Evolutionary conservation across 202 grass and related monocot species (phyloP).

Genomic region (Cymbopogon flexuosus): DNA sequence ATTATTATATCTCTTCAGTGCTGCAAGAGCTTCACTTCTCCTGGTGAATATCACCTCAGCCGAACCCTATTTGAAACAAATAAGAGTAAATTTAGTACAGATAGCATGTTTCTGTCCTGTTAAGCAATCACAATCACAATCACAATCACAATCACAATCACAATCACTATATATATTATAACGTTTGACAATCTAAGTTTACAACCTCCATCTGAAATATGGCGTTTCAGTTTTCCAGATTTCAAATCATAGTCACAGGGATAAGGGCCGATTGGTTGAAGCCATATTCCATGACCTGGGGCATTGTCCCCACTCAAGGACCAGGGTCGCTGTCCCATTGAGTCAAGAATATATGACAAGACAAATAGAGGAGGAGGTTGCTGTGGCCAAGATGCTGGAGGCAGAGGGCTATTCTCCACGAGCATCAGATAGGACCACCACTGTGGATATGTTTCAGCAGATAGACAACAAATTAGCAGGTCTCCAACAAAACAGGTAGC

Average conservation of each 20-base stretch:
- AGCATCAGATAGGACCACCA: not conserved
- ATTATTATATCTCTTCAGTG: slow-evolving; percentile 93
- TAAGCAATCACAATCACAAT: not conserved
- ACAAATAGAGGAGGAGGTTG: not conserved
- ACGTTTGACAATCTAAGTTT: not conserved
- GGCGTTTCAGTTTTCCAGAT: not conserved
- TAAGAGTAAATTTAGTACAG: not conserved
- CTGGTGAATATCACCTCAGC: slow-evolving; percentile 87
- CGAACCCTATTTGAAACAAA: slow-evolving; percentile 64
- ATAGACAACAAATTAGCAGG: not conserved
- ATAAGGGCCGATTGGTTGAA: not conserved
- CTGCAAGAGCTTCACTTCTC: slow-evolving; percentile 71
- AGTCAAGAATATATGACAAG: not conserved
- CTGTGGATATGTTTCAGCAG: not conserved
- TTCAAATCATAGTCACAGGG: not conserved
- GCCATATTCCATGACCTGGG: not conserved
- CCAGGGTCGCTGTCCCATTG: not conserved
- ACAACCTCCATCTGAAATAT: not conserved
- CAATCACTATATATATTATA: not conserved
- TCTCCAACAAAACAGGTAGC: not conserved
- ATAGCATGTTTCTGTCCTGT: not conserved
- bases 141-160: not conserved
- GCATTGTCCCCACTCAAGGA: not conserved
- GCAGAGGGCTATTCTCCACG: not conserved
- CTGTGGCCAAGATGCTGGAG: not conserved